Evolutionary conservation across 352 stramenopile genomes (phyloP).

Genomic region (Poterioochromonas sp.): DNA sequence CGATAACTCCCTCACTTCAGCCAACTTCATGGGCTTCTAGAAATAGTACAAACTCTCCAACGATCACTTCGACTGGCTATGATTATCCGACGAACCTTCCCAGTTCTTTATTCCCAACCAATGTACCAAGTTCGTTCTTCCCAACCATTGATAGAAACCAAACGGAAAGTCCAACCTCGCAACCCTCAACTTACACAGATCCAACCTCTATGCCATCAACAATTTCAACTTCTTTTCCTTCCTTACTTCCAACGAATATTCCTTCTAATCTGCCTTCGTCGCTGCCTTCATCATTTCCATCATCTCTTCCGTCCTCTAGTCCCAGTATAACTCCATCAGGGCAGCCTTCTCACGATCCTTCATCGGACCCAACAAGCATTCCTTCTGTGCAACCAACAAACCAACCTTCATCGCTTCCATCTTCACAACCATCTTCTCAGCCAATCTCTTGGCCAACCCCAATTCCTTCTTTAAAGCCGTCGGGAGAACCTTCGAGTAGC

Average conservation of each 20-base stretch:
- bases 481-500: too few relatives aligned
- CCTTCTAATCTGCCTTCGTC: slow-evolving; percentile 10
- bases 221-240: slow-evolving; percentile 17
- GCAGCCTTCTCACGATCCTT: slow-evolving; percentile 8
- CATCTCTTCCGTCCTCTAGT: slow-evolving; percentile 10
- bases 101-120: slow-evolving; percentile 2
- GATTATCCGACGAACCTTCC: too few relatives aligned
- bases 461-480: slow-evolving; percentile 14
- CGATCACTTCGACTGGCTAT: too few relatives aligned
- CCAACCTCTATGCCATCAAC: slow-evolving; percentile 10
- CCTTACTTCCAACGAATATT: slow-evolving; percentile 14
- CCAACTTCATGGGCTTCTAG: too few relatives aligned
- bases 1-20: too few relatives aligned
- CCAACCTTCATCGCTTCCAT: slow-evolving; percentile 10
- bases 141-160: slow-evolving; percentile 13
- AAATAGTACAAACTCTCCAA: too few relatives aligned
- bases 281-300: slow-evolving; percentile 4
- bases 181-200: slow-evolving; percentile 13
- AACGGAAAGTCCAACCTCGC: slow-evolving; percentile 8
- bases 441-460: slow-evolving; percentile 7
- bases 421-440: slow-evolving; percentile 11
- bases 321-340: slow-evolving; percentile 10
- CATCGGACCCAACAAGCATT: slow-evolving; percentile 10
- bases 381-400: slow-evolving; percentile 11
- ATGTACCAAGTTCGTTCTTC: slow-evolving; percentile 13